Evolutionary conservation across 2,329 filamentous ascomycete species (phyloP).

Genomic region (Lasiodiplodia gonubiensis): DNA sequence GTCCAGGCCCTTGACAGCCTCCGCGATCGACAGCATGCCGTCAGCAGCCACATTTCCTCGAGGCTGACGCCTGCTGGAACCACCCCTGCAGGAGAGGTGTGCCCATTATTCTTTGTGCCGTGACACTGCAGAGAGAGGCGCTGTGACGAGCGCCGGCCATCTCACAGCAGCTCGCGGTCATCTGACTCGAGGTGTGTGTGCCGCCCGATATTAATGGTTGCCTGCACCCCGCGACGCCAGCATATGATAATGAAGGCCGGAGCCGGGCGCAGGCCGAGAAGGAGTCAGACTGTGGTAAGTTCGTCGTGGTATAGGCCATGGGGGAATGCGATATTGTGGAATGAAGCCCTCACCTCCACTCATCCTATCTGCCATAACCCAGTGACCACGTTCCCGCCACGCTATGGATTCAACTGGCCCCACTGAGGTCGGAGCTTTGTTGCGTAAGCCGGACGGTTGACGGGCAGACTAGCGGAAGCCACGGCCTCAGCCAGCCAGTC

Average conservation of each 20-base stretch:
- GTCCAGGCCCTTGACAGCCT: neutral
- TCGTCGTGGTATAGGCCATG: neutral
- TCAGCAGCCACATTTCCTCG: constrained; percentile 14
- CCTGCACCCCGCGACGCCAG: neutral
- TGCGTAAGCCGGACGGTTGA: neutral
- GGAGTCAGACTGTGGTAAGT: neutral
- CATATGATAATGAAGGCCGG: constrained; percentile 7
- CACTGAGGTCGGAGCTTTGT: neutral
- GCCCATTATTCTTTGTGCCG: neutral
- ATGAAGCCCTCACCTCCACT: neutral
- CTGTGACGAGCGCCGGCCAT: constrained; percentile 13
- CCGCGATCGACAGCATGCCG: neutral
- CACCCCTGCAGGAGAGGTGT: constrained; percentile 7
- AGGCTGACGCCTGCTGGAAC: constrained; percentile 6
- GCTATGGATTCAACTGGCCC: neutral
- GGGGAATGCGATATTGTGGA: neutral
- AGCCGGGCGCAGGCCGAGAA: neutral
- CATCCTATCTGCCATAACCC: neutral
- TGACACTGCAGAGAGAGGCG: constrained; percentile 1
- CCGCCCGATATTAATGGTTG: neutral
- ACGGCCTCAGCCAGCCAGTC: neutral
- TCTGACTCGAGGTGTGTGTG: constrained; percentile 19
- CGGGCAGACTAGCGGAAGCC: neutral
- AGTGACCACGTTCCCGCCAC: neutral
- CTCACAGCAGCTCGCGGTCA: constrained; percentile 24